Percentiles rank a stretch among this genome's conserved stretches.
These are phyloP conservation scores for Volutella citrinella DNA, from an alignment of 2,329 filamentous ascomycete genomes.

Conservation along the genomic window DNA sequence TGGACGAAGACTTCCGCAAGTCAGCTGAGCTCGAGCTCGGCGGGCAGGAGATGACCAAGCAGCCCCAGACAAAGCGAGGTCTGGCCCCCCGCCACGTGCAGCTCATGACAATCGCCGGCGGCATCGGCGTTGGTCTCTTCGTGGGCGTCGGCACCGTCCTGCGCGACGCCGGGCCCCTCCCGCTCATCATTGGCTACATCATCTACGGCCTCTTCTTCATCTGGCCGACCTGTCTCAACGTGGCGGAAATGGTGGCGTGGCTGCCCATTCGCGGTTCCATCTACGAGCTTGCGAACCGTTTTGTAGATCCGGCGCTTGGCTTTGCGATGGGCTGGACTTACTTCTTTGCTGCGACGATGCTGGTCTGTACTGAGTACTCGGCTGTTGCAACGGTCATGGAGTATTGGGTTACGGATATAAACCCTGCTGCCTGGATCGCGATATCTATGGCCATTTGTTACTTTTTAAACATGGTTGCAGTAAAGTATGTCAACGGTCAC, in stretches of 20 bases:
- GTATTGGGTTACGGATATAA: slow-evolving; percentile 38
- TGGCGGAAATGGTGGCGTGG: slow-evolving; percentile 55
- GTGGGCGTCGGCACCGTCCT: slow-evolving; percentile 39
- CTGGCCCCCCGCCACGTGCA: no score
- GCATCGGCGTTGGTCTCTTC: slow-evolving; percentile 40
- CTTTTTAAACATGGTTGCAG: slow-evolving; percentile 41
- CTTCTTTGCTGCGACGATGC: slow-evolving; percentile 41
- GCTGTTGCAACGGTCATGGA: slow-evolving; percentile 42
- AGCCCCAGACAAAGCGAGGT: no score
- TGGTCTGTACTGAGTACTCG: slow-evolving; percentile 40
- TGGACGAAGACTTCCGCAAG: no score
- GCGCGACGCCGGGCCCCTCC: slow-evolving; percentile 36
- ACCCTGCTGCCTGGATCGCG: slow-evolving; percentile 44
- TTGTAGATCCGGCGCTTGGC: slow-evolving; percentile 53
- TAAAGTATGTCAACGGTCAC: no score
- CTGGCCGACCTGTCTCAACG: slow-evolving; percentile 37
- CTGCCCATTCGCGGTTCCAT: slow-evolving; percentile 52
- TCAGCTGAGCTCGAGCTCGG: no score
- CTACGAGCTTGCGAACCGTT: slow-evolving; percentile 50
- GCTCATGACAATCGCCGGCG: slow-evolving; percentile 43
- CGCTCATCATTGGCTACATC: slow-evolving; percentile 38
- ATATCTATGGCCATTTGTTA: slow-evolving; percentile 41
- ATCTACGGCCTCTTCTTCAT: slow-evolving; percentile 38
- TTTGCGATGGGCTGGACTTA: slow-evolving; percentile 53
- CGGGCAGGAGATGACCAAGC: no score